Evolutionary conservation across 257 asterid species (phyloP).

Genomic region (Nicotiana noctiflora): DNA sequence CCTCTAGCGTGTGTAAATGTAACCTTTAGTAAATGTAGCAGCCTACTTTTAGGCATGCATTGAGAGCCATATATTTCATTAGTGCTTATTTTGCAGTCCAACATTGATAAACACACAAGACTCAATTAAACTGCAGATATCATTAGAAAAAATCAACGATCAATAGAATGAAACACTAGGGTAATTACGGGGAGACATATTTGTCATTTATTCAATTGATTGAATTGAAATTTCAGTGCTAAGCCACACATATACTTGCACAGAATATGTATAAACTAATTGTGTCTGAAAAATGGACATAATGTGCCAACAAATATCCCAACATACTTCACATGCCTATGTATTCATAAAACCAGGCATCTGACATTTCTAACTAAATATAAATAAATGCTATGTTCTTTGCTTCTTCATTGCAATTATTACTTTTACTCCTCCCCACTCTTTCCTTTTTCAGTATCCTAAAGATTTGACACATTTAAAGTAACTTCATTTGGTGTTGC

Average conservation of each 20-base stretch:
- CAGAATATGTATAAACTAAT: background rate
- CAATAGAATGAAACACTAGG: background rate
- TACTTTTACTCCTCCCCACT: conserved; percentile 5
- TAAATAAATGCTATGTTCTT: background rate
- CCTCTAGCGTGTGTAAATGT: too few species aligned
- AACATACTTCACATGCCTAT: conserved; percentile 30
- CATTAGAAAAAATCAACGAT: background rate
- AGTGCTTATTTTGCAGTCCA: background rate
- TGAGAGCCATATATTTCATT: background rate
- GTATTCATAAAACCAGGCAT: conserved; percentile 35
- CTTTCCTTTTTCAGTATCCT: background rate
- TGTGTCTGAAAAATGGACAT: conserved; percentile 12
- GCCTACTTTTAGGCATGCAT: background rate
- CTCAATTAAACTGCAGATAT: background rate
- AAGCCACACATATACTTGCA: background rate
- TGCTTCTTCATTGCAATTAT: background rate
- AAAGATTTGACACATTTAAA: background rate
- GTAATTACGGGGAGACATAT: background rate
- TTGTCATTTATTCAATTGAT: background rate
- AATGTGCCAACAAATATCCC: conserved; percentile 1
- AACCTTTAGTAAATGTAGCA: background rate
- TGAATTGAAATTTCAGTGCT: background rate
- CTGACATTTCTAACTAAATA: conserved; percentile 20
- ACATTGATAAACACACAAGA: background rate
- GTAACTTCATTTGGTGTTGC: too few species aligned